These are phyloP conservation scores for Ogataea methanolica DNA, from an alignment of 805 yeast genomes.

Conservation along the genomic window DNA sequence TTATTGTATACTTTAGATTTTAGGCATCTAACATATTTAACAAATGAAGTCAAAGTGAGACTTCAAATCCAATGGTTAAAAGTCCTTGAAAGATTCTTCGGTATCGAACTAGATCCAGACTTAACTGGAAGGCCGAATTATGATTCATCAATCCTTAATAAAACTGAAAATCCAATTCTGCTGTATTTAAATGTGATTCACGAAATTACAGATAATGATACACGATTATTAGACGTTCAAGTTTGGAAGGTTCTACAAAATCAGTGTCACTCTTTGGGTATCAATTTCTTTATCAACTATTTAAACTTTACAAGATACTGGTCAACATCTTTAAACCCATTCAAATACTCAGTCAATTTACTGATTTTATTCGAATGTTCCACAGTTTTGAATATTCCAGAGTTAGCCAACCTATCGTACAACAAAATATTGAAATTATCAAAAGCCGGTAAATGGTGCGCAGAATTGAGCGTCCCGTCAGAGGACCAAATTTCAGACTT, in stretches of 20 bases:
- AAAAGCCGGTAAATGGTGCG: constrained; percentile 14
- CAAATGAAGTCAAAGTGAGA: constrained; percentile 23
- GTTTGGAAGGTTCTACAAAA: constrained; percentile 23
- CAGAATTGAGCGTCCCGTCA: constrained; percentile 7
- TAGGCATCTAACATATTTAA: constrained; percentile 15
- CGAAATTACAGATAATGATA: constrained; percentile 24
- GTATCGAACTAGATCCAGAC: constrained; percentile 9
- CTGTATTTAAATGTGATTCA: constrained; percentile 35
- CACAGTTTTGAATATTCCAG: constrained; percentile 2
- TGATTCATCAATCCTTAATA: constrained; percentile 37
- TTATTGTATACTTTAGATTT: constrained; percentile 26
- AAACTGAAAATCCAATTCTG: constrained; percentile 36
- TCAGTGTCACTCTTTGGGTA: constrained; percentile 19
- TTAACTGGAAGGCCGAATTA: constrained; percentile 34
- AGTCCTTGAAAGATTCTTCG: constrained; percentile 32
- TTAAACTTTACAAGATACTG: constrained; percentile 17
- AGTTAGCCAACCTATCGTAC: constrained; percentile 7
- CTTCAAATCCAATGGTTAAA: constrained; percentile 38
- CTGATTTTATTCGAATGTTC: constrained; percentile 11
- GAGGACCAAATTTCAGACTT: not conserved
- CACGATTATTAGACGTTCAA: constrained; percentile 20
- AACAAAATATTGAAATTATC: constrained; percentile 6
- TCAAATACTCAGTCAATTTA: constrained; percentile 16
- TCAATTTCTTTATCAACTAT: constrained; percentile 23
- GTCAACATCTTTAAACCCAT: constrained; percentile 14